Base-by-base conservation (phyloP, 1,284 basidiomycete genomes). In the Austroboletus niveus region DNA sequence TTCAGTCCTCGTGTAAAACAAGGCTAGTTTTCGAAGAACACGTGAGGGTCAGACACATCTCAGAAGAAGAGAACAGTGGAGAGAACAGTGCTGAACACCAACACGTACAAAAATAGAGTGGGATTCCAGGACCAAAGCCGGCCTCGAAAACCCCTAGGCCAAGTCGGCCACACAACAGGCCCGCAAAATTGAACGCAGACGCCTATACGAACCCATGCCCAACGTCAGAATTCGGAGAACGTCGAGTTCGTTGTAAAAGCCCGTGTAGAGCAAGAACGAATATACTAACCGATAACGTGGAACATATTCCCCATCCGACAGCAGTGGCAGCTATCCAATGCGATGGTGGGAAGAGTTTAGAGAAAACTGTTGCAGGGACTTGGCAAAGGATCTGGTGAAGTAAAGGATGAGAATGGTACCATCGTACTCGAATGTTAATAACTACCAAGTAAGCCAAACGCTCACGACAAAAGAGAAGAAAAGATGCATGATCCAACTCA, bases 1-100 rank as follows among this genome's bases (percentile, higher is more conserved):
- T 62, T 90, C 87, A 9, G 75, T 59, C 57, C 80, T 84, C 1
- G 87, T 89, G 60, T 90, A 90, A 62, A 84, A 90, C 54, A 87
- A 76, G 0, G 87, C 86, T 89, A 52, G 11, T 31, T 42, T 49
- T 20, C 1, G 29, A 35, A 36, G 22, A 24, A 34, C 48, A 27
- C 51, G 47, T 15, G 10, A 31, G 7, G 2, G 31, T 41, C 30
- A 31, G 8, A 29, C 0, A 38, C 6, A 38, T 14, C 8, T 38
- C 14, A 15, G n/a, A n/a, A 8, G n/a, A 38, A 31, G 30, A 14
- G 30, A 14, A 17, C 34, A 24, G 11, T 4, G 7, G 36, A n/a
- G 36, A n/a, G 5, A 41, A 42, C 3, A 17, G 14, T 9, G 15
- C 7, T 5, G 17, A 34, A 31, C 35, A 29, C 24, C 2, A 31